Percentiles rank a stretch among this genome's conserved stretches.
These are phyloP conservation scores for Aurifilum marmelostoma DNA, from an alignment of 2,329 filamentous ascomycete genomes.

Conservation along the genomic window DNA sequence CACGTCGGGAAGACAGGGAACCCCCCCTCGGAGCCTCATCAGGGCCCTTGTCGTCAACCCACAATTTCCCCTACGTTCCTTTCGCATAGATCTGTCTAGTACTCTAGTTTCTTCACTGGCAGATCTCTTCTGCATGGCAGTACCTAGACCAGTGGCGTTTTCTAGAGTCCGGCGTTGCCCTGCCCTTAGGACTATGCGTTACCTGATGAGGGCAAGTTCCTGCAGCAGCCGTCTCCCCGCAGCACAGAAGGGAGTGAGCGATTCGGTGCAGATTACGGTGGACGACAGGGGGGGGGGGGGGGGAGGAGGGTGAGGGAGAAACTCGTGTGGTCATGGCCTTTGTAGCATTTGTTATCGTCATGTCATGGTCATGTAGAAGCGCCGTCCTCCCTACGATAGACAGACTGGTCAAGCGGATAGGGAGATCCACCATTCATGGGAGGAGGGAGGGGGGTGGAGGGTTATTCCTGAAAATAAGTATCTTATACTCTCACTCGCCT, in stretches of 20 bases:
- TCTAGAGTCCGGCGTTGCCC: slow-evolving; percentile 1
- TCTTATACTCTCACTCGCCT: slow-evolving; percentile 14
- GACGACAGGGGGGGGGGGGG: background rate
- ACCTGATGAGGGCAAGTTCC: slow-evolving; percentile 17
- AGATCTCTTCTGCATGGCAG: slow-evolving; percentile 10
- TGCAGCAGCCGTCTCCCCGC: background rate
- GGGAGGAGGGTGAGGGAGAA: background rate
- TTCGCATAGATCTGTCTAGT: slow-evolving; percentile 6
- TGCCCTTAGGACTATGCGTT: slow-evolving; percentile 27
- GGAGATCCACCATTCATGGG: background rate
- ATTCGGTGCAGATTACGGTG: background rate
- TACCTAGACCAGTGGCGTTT: slow-evolving; percentile 22
- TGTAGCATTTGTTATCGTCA: slow-evolving; percentile 5
- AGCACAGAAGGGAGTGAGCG: slow-evolving; percentile 13
- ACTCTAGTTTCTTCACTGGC: slow-evolving; percentile 19
- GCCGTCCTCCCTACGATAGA: background rate
- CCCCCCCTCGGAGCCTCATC: slow-evolving; percentile 10
- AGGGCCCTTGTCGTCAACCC: slow-evolving; percentile 4
- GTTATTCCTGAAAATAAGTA: background rate
- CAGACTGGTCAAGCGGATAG: background rate
- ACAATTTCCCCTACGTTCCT: slow-evolving; percentile 29
- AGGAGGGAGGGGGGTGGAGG: background rate
- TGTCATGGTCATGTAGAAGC: background rate
- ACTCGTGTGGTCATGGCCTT: background rate
- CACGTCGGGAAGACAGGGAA: slow-evolving; percentile 14